Percentiles rank a stretch among this genome's conserved stretches.
Conservation (phyloP, 352 stramenopile species). For the Phytophthora lateralis region DNA sequence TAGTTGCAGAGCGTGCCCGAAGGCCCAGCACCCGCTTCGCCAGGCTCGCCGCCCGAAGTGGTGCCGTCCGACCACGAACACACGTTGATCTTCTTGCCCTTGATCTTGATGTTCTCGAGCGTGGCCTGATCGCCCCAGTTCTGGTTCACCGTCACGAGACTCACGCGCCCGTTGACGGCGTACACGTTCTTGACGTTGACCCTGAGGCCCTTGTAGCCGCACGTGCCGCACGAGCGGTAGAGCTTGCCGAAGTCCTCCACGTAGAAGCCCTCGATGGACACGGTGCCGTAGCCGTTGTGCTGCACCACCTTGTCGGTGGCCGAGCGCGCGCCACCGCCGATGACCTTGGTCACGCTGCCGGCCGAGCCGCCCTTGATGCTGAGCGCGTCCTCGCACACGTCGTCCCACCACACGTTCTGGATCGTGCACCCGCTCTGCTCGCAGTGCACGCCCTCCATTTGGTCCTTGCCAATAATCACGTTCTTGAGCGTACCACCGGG, state of each 20-base stretch:
- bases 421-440: conserved; percentile 31
- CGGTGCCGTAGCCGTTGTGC: conserved; percentile 29
- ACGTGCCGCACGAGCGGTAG: conserved; percentile 28
- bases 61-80: conserved; percentile 23
- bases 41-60: conserved; percentile 16
- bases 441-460: conserved; percentile 31
- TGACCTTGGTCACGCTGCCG: conserved; percentile 35
- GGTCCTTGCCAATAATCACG: conserved; percentile 55
- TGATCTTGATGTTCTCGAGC: conserved; percentile 50
- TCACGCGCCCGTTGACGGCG: conserved; percentile 25
- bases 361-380: conserved; percentile 46
- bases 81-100: conserved; percentile 24
- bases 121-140: conserved; percentile 42
- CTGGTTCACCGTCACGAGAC: conserved; percentile 43
- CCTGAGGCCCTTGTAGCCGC: conserved; percentile 11
- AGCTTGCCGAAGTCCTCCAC: conserved; percentile 30
- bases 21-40: conserved; percentile 12
- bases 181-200: conserved; percentile 24
- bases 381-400: conserved; percentile 47
- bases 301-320: conserved; percentile 27
- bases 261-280: conserved; percentile 31
- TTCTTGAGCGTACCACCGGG: conserved; percentile 54
- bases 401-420: conserved; percentile 31
- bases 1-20: conserved; percentile 31
- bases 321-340: conserved; percentile 31